Percentiles rank a stretch among this genome's conserved stretches.
Conservation (phyloP, 495 filamentous ascomycete species). For the Neurospora sp. region DNA sequence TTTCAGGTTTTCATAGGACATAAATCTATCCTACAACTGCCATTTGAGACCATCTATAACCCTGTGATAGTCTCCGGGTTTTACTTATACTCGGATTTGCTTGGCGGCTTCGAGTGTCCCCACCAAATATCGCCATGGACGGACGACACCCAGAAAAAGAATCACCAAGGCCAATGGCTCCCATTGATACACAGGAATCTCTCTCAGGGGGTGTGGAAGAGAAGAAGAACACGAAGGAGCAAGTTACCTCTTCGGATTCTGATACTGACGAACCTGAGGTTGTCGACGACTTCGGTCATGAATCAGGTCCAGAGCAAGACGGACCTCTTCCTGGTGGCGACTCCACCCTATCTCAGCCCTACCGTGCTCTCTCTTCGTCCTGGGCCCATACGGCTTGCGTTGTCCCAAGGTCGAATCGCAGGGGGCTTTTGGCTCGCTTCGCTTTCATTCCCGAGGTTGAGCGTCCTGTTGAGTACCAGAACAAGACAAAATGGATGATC, state of each 20-base stretch:
- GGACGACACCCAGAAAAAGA: not conserved
- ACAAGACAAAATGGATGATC: constrained; percentile 72
- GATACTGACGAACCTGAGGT: not conserved
- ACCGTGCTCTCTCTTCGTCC: constrained; percentile 25
- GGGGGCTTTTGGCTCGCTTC: constrained; percentile 66
- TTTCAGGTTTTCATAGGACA: not conserved
- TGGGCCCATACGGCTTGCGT: constrained; percentile 31
- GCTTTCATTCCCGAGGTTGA: constrained; percentile 76
- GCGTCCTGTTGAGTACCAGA: constrained; percentile 60
- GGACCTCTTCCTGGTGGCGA: not conserved
- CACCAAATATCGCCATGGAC: not conserved
- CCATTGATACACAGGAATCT: not conserved
- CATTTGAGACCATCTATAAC: not conserved
- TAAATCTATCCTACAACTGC: not conserved
- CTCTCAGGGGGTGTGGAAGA: not conserved
- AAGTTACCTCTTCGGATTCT: not conserved
- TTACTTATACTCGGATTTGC: not conserved
- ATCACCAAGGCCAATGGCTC: not conserved
- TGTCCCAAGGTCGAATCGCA: constrained; percentile 56
- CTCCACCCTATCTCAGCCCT: constrained; percentile 11
- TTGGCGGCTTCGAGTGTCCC: not conserved
- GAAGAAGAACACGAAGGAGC: not conserved
- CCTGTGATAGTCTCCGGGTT: not conserved
- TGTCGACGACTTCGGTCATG: not conserved
- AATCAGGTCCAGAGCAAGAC: not conserved